Conservation (phyloP, 192 early-diverging fungal species). For the Entomortierella parvispora region DNA sequence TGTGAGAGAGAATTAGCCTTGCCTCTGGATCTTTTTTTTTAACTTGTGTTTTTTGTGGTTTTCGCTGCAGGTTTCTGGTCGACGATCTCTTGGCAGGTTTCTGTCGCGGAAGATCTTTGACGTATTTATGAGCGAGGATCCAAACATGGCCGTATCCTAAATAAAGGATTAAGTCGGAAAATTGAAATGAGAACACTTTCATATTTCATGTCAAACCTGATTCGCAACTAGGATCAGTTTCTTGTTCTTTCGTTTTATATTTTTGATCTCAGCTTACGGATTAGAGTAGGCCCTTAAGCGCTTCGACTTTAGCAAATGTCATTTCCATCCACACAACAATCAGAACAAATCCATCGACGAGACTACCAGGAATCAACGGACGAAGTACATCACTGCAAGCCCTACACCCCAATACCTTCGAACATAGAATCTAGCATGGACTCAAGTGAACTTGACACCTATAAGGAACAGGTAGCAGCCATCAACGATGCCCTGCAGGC, state of each 20-base stretch:
- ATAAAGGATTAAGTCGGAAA: background rate
- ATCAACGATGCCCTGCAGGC: constrained; percentile 74
- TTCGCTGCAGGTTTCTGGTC: constrained; percentile 15
- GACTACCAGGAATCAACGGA: no score
- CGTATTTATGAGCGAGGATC: constrained; percentile 56
- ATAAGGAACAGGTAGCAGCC: constrained; percentile 76
- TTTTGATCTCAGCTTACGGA: no score
- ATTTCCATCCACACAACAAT: no score
- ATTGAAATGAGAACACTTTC: no score
- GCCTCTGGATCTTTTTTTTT: background rate
- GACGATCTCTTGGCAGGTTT: constrained; percentile 31
- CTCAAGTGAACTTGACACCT: constrained; percentile 63
- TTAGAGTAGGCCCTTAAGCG: no score
- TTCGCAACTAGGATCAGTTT: no score
- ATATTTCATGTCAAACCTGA: no score
- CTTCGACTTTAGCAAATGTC: no score
- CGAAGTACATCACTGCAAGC: no score
- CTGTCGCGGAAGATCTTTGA: constrained; percentile 57
- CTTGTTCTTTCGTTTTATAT: no score
- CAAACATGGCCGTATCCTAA: constrained; percentile 6
- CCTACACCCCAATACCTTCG: no score
- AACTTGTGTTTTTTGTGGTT: background rate
- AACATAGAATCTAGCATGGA: constrained; percentile 48
- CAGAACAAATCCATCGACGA: no score
- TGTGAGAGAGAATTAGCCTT: background rate